Base-by-base conservation (phyloP, 352 stramenopile genomes). In the Stephanocyclus meneghinianus region DNA sequence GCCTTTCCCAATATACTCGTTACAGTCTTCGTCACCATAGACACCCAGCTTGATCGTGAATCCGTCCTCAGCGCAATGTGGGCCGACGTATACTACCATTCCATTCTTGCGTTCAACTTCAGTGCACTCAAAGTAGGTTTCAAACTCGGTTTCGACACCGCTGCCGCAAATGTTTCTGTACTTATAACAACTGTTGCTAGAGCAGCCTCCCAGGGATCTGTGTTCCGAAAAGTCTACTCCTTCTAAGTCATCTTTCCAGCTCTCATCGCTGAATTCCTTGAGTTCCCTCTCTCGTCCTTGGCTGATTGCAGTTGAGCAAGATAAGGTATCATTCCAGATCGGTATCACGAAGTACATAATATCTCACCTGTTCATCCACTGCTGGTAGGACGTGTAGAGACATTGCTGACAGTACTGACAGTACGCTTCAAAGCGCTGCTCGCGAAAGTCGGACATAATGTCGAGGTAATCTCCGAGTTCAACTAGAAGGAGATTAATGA, bases 1-100 rank as follows among this genome's bases (percentile, higher is more conserved):
- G 4, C 71, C 30, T 62, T 88, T 77, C 11, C 62, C 77, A 57
- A 83, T 82, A 61, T 87, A 89, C 21, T 87, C 53, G 51, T 80
- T 82, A 53, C 87, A 92, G 29, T 86, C 74, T 57, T 89, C n/a
- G 76, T 92, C 87, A 21, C 53, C 75, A 63, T 86, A 91, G 0
- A 91, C 47, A 11, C 79, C 87, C 51, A 92, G 78, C 18, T 63
- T 72, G 53, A 92, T 83, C 11, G 78, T 86, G 16, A 73, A 73
- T 50, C 87, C 84, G 66, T 92, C 80, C 32, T 57, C 61, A 13
- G 62, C 29, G 47, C 87, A 92, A 56, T 91, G 83, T 16, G 87
- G 82, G 37, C 74, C 82, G 10, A 88, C 29, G 65, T 90, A 90
- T 15, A 47, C 84, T 40, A 76, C 75, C 8, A 62, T 60, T 29